Evolutionary conservation across 2,329 filamentous ascomycete species (phyloP).

Genomic region (Zasmidium angulare): DNA sequence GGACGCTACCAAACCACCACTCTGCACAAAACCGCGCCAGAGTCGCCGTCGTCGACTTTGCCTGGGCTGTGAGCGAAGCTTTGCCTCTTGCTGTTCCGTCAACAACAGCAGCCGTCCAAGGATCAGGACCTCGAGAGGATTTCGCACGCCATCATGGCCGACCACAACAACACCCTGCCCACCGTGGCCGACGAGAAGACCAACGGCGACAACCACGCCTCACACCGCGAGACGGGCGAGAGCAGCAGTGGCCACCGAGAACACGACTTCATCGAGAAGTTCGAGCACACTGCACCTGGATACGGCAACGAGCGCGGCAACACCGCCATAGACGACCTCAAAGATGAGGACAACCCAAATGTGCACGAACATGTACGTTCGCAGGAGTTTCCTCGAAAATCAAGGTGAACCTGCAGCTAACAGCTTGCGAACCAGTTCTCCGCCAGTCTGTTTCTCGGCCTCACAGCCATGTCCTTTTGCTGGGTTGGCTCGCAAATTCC

Average conservation of each 20-base stretch:
- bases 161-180: background rate
- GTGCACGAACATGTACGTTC: constrained; percentile 13
- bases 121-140: background rate
- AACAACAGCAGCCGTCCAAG: background rate
- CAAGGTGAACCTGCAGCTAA: background rate
- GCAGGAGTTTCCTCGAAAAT: background rate
- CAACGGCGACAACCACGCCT: background rate
- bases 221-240: background rate
- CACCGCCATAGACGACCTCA: background rate
- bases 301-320: constrained; percentile 8
- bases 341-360: constrained; percentile 7
- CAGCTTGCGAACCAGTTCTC: constrained; percentile 40
- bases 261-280: constrained; percentile 20
- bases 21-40: constrained; percentile 5
- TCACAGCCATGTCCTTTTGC: constrained; percentile 59
- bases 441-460: constrained; percentile 49
- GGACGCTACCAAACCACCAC: background rate
- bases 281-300: constrained; percentile 13
- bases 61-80: background rate
- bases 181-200: background rate
- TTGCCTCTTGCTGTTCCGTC: background rate
- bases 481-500: constrained; percentile 64
- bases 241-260: constrained; percentile 3
- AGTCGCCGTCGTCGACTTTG: background rate
- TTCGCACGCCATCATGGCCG: background rate